Percentiles rank a stretch among this genome's conserved stretches.
phyloP scores from a whole-genome alignment of 306 rosid genomes.

The Medicago ruthenica region DNA sequence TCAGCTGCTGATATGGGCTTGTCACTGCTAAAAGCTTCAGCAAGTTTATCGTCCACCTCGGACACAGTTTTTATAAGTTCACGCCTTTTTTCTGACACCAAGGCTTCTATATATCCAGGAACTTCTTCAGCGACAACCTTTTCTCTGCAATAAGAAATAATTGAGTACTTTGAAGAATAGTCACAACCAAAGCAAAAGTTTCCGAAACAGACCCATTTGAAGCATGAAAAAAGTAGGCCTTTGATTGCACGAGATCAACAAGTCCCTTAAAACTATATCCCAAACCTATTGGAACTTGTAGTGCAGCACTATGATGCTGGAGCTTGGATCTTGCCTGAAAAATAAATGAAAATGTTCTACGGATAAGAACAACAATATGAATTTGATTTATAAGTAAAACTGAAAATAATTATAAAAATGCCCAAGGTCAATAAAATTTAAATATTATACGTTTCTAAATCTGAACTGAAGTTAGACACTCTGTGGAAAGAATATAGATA shows the following conservation, averaged over 20 bases:
- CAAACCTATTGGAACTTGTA: constrained; percentile 95
- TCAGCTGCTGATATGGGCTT: constrained; percentile 77
- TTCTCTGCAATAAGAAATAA: constrained; percentile 62
- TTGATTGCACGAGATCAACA: constrained; percentile 83
- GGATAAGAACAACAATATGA: neutral
- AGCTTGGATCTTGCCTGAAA: constrained; percentile 86
- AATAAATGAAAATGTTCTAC: constrained; percentile 25
- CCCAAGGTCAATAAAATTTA: neutral
- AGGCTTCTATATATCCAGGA: constrained; percentile 74
- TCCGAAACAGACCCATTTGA: constrained; percentile 72
- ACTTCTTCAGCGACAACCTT: constrained; percentile 67
- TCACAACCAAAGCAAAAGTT: constrained; percentile 8
- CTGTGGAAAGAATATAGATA: neutral
- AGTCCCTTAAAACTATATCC: constrained; percentile 92
- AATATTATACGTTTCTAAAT: neutral
- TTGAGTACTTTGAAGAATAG: constrained; percentile 10
- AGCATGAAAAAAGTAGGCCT: constrained; percentile 80
- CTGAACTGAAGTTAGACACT: neutral
- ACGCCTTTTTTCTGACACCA: constrained; percentile 81
- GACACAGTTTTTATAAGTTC: constrained; percentile 84
- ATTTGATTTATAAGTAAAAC: neutral
- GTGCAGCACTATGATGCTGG: constrained; percentile 89
- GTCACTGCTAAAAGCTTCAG: constrained; percentile 76
- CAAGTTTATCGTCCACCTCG: constrained; percentile 88
- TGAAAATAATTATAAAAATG: neutral